Percentiles rank a stretch among this genome's conserved stretches.
Evolutionary conservation across 1,284 basidiomycete species (phyloP).

Genomic region (Ustanciosporium gigantosporum): DNA sequence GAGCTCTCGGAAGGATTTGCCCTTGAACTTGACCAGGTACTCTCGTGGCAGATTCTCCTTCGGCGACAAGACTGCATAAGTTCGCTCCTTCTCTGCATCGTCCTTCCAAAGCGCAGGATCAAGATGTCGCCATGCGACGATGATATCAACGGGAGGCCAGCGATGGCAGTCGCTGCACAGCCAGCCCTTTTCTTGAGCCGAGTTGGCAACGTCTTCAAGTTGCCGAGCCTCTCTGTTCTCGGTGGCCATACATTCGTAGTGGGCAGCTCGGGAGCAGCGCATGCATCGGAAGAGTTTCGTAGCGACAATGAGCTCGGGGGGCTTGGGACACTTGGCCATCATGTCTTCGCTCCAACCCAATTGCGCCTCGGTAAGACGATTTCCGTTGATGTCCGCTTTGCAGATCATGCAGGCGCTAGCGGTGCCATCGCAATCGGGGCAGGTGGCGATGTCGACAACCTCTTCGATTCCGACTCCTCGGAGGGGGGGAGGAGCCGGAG

Average conservation of each 20-base stretch:
- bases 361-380: constrained; percentile 11
- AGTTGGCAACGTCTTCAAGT: constrained; percentile 24
- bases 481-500: constrained; percentile 9
- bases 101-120: constrained; percentile 18
- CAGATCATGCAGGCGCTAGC: constrained; percentile 34
- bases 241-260: constrained; percentile 37
- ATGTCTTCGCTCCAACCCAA: constrained; percentile 12
- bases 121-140: constrained; percentile 45
- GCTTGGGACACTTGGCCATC: constrained; percentile 10
- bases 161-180: constrained; percentile 35
- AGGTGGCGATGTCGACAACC: constrained; percentile 18
- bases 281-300: constrained; percentile 38
- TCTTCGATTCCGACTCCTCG: constrained; percentile 23
- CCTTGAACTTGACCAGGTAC: constrained; percentile 50
- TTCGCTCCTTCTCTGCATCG: constrained; percentile 10
- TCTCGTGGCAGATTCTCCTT: constrained; percentile 39
- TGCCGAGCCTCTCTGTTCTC: constrained; percentile 3
- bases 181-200: constrained; percentile 21
- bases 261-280: constrained; percentile 37
- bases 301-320: constrained; percentile 8
- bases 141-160: constrained; percentile 34
- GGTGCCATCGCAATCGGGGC: constrained; percentile 28
- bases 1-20: constrained; percentile 35
- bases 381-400: constrained; percentile 15
- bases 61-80: constrained; percentile 14